Evolutionary conservation across 805 yeast genomes (phyloP), one percentile per base, ranked within the genome.

Genomic region (Naumovozyma baii): DNA sequence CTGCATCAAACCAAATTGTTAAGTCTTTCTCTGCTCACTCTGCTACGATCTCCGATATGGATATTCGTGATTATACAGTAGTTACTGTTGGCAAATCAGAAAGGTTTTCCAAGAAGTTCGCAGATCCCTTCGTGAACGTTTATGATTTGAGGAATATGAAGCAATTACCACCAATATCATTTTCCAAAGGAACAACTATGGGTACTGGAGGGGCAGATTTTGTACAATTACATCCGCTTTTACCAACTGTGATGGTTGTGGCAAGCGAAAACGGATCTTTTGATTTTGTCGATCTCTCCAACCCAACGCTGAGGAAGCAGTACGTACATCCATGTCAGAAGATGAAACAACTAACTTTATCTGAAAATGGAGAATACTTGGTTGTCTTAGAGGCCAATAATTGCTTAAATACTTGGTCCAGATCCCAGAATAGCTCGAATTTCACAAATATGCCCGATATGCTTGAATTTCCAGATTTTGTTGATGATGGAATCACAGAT

Each of bases 61-160:
- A 77, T 48, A 70, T 79, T 16, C 70, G 72, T 48, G 88, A 82
- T 16, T 72, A 73, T 42, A 75, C 75, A 25, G 66, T 84, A 33
- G 77, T 85, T 14, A 81, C 95, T 0, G 85, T 94, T 41, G 96
- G 96, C 16, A 79, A 77, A 47, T 76, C 88, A 0, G 63, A 76
- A 18, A 73, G 86, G 36, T 74, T 76, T 37, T 77, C 78, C 36
- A 67, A 70, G 5, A 68, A 68, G 40, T 61, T 71, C 15, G 69
- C 76, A 7, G 97, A 92, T 54, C 90, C 95, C 0, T 69, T 90
- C 45, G 87, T 90, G 16, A 80, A 80, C 48, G 77, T 86, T 16
- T 86, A 76, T 57, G 97, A 92, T 58, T 58, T 85, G 22, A 71
- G 94, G 45, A 73, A 77, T 41, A 67, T 83, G 74, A 72, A 74